These are phyloP conservation scores for Aspergillus uvarum DNA, from an alignment of 2,329 filamentous ascomycete species.

Conservation along the genomic window DNA sequence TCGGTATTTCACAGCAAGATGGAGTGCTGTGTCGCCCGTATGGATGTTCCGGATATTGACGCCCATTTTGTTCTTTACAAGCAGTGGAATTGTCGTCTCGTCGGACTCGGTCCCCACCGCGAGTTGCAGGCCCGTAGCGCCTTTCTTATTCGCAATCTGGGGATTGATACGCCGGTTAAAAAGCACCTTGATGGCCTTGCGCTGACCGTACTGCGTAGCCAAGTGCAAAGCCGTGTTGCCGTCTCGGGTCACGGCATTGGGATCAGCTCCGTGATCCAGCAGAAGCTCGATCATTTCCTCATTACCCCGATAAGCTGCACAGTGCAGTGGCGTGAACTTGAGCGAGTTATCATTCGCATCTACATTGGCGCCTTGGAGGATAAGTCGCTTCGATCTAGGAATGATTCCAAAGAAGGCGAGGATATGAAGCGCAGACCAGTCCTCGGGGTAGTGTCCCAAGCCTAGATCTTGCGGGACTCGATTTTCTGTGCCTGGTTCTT, in stretches of 20 bases:
- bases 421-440: conserved; percentile 22
- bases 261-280: conserved; percentile 27
- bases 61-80: conserved; percentile 28
- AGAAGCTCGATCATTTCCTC: conserved; percentile 32
- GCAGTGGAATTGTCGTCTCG: conserved; percentile 31
- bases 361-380: conserved; percentile 27
- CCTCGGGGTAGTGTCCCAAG: too few species aligned
- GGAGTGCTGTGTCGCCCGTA: conserved; percentile 30
- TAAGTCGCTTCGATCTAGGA: conserved; percentile 24
- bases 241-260: conserved; percentile 24
- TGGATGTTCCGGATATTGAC: conserved; percentile 26
- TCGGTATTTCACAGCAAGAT: conserved; percentile 26
- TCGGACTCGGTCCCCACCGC: conserved; percentile 31
- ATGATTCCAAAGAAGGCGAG: conserved; percentile 32
- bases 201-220: conserved; percentile 26
- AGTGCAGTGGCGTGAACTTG: conserved; percentile 30
- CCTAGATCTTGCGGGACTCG: too few species aligned
- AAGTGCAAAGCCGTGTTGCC: conserved; percentile 35
- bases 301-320: conserved; percentile 31
- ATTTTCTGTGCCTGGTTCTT: not conserved
- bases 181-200: conserved; percentile 28
- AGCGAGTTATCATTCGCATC: conserved; percentile 27
- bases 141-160: conserved; percentile 20
- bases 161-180: conserved; percentile 19
- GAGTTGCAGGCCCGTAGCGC: conserved; percentile 24